phyloP scores from a whole-genome alignment of 2,329 filamentous ascomycete genomes.

The Westerdykella ornata region DNA sequence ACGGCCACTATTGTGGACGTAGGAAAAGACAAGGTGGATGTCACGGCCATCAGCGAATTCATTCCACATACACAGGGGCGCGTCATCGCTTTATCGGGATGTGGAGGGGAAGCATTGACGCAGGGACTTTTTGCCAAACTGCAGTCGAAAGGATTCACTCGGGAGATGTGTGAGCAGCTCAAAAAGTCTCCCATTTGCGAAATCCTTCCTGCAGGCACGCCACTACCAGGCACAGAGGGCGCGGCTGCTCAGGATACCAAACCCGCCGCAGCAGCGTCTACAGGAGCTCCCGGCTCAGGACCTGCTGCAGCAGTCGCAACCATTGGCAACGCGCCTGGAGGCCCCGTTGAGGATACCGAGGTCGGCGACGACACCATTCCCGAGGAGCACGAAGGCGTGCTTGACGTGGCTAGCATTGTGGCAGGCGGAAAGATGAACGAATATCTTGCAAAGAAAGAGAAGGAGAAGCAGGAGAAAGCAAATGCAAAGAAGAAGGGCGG shows the following conservation, averaged over 20 bases:
- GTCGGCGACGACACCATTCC: constrained; percentile 47
- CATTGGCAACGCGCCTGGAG: constrained; percentile 44
- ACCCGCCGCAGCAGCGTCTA: constrained; percentile 52
- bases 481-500: constrained; percentile 51
- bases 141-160: constrained; percentile 49
- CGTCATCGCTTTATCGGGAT: constrained; percentile 56
- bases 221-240: constrained; percentile 47
- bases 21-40: constrained; percentile 83
- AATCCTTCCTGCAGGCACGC: constrained; percentile 50
- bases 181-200: constrained; percentile 59
- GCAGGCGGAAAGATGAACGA: constrained; percentile 75
- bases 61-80: constrained; percentile 62
- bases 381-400: constrained; percentile 62
- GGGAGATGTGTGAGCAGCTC: constrained; percentile 59
- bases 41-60: constrained; percentile 84
- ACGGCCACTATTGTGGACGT: constrained; percentile 86
- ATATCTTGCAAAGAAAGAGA: constrained; percentile 75
- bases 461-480: constrained; percentile 63
- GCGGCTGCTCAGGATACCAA: constrained; percentile 40
- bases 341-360: constrained; percentile 51
- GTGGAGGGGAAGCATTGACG: constrained; percentile 85
- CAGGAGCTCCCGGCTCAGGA: constrained; percentile 45
- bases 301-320: constrained; percentile 38
- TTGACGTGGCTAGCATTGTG: constrained; percentile 80
- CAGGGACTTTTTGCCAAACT: constrained; percentile 63